Evolutionary conservation across 73 alveolate genomes (phyloP).

Genomic region (Uronychia binucleata): DNA sequence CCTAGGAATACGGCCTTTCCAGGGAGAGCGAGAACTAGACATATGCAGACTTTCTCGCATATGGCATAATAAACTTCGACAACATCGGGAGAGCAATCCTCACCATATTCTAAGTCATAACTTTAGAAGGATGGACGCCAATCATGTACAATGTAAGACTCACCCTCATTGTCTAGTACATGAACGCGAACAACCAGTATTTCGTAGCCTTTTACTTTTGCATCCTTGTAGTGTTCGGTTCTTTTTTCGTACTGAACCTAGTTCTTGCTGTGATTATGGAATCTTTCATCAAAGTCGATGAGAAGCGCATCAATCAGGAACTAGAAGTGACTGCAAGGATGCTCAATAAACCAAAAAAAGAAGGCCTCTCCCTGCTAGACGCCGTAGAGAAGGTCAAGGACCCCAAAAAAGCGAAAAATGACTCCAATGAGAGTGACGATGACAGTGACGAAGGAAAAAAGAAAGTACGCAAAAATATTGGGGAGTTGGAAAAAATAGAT

Average conservation of each 20-base stretch:
- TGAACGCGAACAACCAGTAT: slow-evolving; percentile 3
- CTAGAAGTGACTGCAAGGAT: slow-evolving; percentile 2
- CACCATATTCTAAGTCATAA: slow-evolving; percentile 9
- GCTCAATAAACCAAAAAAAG: not conserved
- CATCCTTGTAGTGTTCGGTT: slow-evolving; percentile 17
- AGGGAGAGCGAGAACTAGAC: slow-evolving; percentile 16
- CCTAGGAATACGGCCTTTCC: not conserved
- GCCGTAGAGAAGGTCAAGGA: not conserved
- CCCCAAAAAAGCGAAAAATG: not conserved
- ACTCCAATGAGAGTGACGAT: not conserved
- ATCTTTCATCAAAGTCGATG: not conserved
- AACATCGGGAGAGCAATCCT: slow-evolving; percentile 6
- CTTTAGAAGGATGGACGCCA: slow-evolving; percentile 37
- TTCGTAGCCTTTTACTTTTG: slow-evolving; percentile 14
- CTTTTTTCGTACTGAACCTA: slow-evolving; percentile 24
- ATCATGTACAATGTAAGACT: slow-evolving; percentile 12
- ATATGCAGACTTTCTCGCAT: slow-evolving; percentile 7
- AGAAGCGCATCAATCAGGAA: not conserved
- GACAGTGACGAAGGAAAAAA: not conserved
- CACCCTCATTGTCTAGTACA: not conserved
- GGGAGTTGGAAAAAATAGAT: not conserved
- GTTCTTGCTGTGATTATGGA: slow-evolving; percentile 28
- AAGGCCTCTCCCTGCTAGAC: not conserved
- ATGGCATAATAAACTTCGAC: slow-evolving; percentile 19
- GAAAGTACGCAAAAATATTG: not conserved